Evolutionary conservation across 352 stramenopile genomes (phyloP).

Genomic region (Globisporangium recalcitrans): DNA sequence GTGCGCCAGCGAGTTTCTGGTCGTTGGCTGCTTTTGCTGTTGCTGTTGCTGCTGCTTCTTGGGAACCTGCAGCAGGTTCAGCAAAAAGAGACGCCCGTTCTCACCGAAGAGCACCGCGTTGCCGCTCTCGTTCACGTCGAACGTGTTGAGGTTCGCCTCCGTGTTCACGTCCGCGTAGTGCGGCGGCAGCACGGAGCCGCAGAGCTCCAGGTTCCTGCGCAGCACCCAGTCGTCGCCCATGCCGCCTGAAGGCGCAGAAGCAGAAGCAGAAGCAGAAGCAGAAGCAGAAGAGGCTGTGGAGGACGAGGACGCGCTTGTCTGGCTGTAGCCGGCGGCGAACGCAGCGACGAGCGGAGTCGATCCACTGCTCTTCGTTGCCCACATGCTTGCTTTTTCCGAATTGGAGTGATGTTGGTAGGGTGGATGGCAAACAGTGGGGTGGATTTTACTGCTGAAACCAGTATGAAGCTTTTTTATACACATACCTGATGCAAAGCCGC

Average conservation of each 20-base stretch:
- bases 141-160: constrained; percentile 53
- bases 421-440: not conserved
- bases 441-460: not conserved
- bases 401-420: not conserved
- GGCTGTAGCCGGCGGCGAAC: not conserved
- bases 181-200: constrained; percentile 46
- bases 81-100: constrained; percentile 40
- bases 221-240: constrained; percentile 49
- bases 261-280: no score
- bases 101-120: constrained; percentile 46
- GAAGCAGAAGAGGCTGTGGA: not conserved
- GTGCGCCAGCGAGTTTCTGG: constrained; percentile 29
- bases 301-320: not conserved
- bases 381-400: constrained; percentile 4
- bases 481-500: not conserved
- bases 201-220: constrained; percentile 50
- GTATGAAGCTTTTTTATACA: not conserved
- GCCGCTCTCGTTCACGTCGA: constrained; percentile 56
- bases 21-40: not conserved
- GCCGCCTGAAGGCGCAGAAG: no score
- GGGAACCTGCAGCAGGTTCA: constrained; percentile 45
- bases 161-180: constrained; percentile 47
- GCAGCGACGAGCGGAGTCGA: not conserved
- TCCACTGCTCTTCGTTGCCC: not conserved
- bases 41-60: constrained; percentile 13